Conservation (phyloP, 1,284 basidiomycete species). For the Ceratobasidium sp. region DNA sequence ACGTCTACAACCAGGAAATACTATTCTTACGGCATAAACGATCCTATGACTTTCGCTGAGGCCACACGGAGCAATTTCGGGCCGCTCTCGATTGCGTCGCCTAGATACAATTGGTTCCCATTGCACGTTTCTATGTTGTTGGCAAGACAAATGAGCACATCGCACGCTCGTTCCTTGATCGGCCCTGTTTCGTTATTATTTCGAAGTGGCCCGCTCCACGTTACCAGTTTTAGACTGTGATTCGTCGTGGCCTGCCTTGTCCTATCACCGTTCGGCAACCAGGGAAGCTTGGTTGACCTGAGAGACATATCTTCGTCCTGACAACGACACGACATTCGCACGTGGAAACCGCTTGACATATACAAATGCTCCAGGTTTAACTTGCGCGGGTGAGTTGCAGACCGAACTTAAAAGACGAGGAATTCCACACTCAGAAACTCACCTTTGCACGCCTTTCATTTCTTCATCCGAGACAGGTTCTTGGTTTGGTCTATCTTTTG, state of each 20-base stretch:
- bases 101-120: constrained; percentile 1
- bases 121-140: constrained; percentile 18
- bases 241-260: background rate
- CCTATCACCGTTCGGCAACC: constrained; percentile 9
- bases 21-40: background rate
- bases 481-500: constrained; percentile 54
- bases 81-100: constrained; percentile 16
- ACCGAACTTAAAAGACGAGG: constrained; percentile 16
- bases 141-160: constrained; percentile 28
- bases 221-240: background rate
- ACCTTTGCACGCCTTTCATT: constrained; percentile 50
- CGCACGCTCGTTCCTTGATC: constrained; percentile 5
- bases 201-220: background rate
- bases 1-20: too few relatives aligned
- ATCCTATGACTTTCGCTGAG: background rate
- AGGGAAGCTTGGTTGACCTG: background rate
- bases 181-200: background rate
- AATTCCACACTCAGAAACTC: background rate
- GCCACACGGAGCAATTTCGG: constrained; percentile 37
- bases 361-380: background rate
- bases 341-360: constrained; percentile 25
- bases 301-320: constrained; percentile 11
- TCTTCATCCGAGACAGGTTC: constrained; percentile 62
- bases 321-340: constrained; percentile 31
- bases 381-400: background rate